Evolutionary conservation across 2,329 filamentous ascomycete genomes (phyloP), one percentile per base, ranked within the genome.

Genomic region (Rhytidhysteron rufulum): DNA sequence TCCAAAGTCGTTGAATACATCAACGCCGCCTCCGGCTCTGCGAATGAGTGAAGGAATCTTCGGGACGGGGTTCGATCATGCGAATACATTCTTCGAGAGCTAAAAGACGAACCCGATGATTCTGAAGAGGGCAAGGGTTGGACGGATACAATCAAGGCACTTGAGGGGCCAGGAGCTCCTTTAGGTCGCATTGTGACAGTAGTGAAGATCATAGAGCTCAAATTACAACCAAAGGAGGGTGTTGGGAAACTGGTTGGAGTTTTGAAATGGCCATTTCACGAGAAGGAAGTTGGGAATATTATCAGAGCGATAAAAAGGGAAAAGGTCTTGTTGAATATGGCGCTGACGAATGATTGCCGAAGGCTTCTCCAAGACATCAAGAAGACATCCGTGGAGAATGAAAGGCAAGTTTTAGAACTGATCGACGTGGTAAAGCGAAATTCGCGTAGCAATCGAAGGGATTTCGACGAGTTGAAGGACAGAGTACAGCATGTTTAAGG

Each of bases 241-340:
- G 15, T 32, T 22, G 32, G 17, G 9, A 33, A 39, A n/a, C n/a
- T n/a, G n/a, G n/a, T n/a, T n/a, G n/a, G n/a, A 34, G 38, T 37
- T 19, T 40, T 55, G 25, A 44, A 35, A 36, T 55, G 48, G 49
- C 53, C 48, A 10, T 51, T 54, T 33, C 25, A 48, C 22, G 48
- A 51, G 31, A 48, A 45, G 19, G 42, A 50, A 5, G 39, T 53
- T 8, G 34, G 46, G 20, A 53, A 53, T 27, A 27, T 39, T 16
- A 34, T 53, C 11, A 16, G 34, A n/a, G 30, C 32, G 15, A 45
- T 45, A 13, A 38, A 44, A 15, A 16, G 30, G 6, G 44, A n/a
- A n/a, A n/a, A n/a, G n/a, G n/a, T n/a, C n/a, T n/a, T n/a, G n/a
- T n/a, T n/a, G n/a, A n/a, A n/a, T n/a, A n/a, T n/a, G n/a, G n/a